phyloP scores from a whole-genome alignment of 768 basidiomycete species.

The Crassisporium funariophilum region DNA sequence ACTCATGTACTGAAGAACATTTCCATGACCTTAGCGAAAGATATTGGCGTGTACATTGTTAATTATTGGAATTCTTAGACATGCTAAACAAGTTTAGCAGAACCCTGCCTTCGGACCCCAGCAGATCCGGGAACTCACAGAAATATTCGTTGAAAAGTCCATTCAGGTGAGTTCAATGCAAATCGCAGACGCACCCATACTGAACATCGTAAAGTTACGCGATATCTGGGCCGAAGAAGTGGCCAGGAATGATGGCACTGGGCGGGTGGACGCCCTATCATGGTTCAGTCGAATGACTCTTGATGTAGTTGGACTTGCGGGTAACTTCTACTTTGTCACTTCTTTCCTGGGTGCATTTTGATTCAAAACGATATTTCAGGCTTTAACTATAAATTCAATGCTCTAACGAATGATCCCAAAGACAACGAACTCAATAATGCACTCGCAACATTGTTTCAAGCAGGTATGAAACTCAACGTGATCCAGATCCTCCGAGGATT shows the following conservation, averaged over 20 bases:
- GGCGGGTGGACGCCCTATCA: constrained; percentile 55
- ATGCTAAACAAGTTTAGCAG: constrained; percentile 26
- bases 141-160: constrained; percentile 55
- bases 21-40: constrained; percentile 32
- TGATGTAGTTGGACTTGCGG: constrained; percentile 75
- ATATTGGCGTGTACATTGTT: constrained; percentile 35
- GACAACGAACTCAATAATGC: constrained; percentile 51
- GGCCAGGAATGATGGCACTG: constrained; percentile 23
- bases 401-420: constrained; percentile 25
- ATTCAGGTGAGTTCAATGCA: constrained; percentile 35
- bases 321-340: constrained; percentile 35
- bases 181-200: background rate
- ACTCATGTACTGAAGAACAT: background rate
- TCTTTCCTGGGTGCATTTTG: background rate
- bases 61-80: background rate
- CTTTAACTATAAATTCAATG: constrained; percentile 32
- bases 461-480: constrained; percentile 35
- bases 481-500: constrained; percentile 30
- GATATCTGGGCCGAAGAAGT: constrained; percentile 47
- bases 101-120: constrained; percentile 66
- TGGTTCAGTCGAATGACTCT: constrained; percentile 71
- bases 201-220: constrained; percentile 38
- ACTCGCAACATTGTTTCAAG: constrained; percentile 47
- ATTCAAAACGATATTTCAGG: constrained; percentile 12
- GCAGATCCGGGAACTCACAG: constrained; percentile 56